Percentiles rank a stretch among this genome's conserved stretches.
Evolutionary conservation across 345 rosid genomes (phyloP).

Genomic region (Mallotus nudiflorus): DNA sequence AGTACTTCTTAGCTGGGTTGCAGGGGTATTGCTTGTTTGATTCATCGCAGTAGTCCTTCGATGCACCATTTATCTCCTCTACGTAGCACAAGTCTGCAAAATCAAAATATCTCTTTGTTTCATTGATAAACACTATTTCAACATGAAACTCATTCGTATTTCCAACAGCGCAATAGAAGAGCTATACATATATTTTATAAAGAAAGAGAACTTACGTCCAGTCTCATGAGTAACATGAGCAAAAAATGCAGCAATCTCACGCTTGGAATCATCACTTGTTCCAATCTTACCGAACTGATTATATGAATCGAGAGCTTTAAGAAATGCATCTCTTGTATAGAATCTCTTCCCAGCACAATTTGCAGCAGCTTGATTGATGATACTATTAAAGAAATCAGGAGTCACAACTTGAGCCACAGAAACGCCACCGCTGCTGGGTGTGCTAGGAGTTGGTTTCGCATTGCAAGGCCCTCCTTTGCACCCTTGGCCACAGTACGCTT

Average conservation of each 20-base stretch:
- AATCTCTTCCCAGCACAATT: too few relatives aligned
- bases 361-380: conserved; percentile 32
- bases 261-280: conserved; percentile 36
- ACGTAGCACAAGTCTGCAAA: conserved; percentile 54
- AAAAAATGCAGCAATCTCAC: conserved; percentile 55
- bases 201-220: conserved; percentile 31
- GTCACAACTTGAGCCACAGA: conserved; percentile 38
- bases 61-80: conserved; percentile 54
- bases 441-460: background rate
- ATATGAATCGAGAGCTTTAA: conserved; percentile 26
- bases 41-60: conserved; percentile 46
- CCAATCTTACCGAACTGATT: conserved; percentile 40
- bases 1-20: conserved; percentile 50
- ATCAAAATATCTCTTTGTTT: background rate
- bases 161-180: background rate
- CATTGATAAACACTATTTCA: too few relatives aligned
- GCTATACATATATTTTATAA: too few relatives aligned
- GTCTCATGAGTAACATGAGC: conserved; percentile 55
- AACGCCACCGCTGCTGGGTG: conserved; percentile 11
- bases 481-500: conserved; percentile 27
- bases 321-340: conserved; percentile 41
- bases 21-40: conserved; percentile 50
- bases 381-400: conserved; percentile 39
- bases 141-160: too few relatives aligned
- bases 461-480: conserved; percentile 36